Conservation (phyloP, 805 yeast genomes). For the Yamadazyma laniorum region DNA sequence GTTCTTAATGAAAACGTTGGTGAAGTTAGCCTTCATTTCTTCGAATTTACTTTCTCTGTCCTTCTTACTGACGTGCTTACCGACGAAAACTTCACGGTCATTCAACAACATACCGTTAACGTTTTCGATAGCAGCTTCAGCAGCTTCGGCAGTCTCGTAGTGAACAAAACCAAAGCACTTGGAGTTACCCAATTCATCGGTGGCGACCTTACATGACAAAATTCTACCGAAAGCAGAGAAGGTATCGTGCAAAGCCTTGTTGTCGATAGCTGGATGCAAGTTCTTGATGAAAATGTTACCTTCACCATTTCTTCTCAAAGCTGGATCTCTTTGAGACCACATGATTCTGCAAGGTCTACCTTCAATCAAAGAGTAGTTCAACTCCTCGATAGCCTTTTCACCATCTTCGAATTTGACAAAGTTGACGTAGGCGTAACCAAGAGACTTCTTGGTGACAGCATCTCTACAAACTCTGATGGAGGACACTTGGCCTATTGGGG, state of each 20-base stretch:
- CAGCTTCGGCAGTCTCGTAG: conserved; percentile 89
- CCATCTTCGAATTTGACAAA: conserved; percentile 88
- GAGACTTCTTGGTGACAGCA: conserved; percentile 92
- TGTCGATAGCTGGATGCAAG: conserved; percentile 96
- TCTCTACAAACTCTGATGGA: conserved; percentile 99
- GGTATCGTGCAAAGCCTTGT: conserved; percentile 97
- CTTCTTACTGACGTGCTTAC: conserved; percentile 86
- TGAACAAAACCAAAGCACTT: conserved; percentile 98
- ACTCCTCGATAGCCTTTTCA: conserved; percentile 88
- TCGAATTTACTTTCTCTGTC: conserved; percentile 94
- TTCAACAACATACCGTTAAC: conserved; percentile 98
- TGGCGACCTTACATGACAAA: conserved; percentile 95
- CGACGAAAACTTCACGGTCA: conserved; percentile 94
- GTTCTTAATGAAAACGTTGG: conserved; percentile 95
- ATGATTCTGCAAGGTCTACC: conserved; percentile 98
- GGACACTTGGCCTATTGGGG: conserved; percentile 91
- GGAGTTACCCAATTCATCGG: conserved; percentile 86
- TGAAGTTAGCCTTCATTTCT: conserved; percentile 87
- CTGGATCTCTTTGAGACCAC: conserved; percentile 99
- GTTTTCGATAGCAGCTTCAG: conserved; percentile 91
- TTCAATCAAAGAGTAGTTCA: conserved; percentile 90
- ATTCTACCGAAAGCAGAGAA: conserved; percentile 95
- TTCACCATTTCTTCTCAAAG: conserved; percentile 89
- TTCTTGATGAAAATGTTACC: conserved; percentile 98
- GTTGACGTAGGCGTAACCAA: conserved; percentile 98